Evolutionary conservation across 495 filamentous ascomycete genomes (phyloP).

Genomic region (Mytilinidion resinicola): DNA sequence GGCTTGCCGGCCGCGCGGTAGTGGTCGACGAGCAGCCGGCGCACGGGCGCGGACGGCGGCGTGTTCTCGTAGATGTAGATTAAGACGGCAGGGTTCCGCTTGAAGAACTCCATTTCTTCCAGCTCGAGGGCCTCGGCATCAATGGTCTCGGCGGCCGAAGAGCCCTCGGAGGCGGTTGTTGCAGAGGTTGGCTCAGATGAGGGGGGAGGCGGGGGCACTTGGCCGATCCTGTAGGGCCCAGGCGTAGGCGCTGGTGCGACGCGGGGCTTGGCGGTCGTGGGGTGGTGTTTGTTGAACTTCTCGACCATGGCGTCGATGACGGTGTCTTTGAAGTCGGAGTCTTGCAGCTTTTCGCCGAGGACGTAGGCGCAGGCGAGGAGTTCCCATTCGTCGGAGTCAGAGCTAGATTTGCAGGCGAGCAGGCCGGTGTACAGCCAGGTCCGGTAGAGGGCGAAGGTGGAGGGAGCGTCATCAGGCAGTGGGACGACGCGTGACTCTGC

Average conservation of each 20-base stretch:
- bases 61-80: background rate
- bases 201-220: too few species aligned
- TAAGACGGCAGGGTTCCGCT: background rate
- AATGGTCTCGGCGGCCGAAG: too few species aligned
- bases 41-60: background rate
- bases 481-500: background rate
- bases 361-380: background rate
- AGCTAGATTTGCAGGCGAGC: background rate
- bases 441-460: conserved; percentile 2
- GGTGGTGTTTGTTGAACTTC: background rate
- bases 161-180: too few species aligned
- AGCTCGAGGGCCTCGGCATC: too few species aligned
- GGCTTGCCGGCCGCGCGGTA: background rate
- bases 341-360: background rate
- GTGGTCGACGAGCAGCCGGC: background rate
- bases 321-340: conserved; percentile 3
- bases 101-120: background rate
- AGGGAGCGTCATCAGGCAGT: background rate
- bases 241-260: too few species aligned
- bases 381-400: background rate
- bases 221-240: too few species aligned
- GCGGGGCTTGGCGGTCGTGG: too few species aligned
- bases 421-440: conserved; percentile 2
- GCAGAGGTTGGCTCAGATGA: background rate
- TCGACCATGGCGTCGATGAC: conserved; percentile 1